Conservation (phyloP, 164 flowering plant species). For the Macadamia integrifolia region DNA sequence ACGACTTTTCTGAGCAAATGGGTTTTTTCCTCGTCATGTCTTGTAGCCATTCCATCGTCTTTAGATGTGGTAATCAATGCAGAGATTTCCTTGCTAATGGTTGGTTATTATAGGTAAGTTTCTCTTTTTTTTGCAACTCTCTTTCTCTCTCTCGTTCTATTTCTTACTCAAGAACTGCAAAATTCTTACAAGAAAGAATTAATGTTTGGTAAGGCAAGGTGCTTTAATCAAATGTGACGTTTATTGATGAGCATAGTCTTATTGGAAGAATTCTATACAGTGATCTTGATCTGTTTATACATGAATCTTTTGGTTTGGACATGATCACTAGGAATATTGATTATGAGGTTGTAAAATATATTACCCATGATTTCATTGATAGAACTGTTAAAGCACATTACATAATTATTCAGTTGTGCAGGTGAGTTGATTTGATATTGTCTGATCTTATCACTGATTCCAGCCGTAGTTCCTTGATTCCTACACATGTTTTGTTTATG, state of each 20-base stretch:
- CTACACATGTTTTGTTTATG: no score
- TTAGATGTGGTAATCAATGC: conserved; percentile 29
- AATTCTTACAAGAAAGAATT: no score
- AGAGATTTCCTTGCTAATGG: conserved; percentile 36
- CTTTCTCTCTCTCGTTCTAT: not conserved
- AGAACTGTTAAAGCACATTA: not conserved
- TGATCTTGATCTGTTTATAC: conserved; percentile 53
- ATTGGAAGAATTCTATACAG: conserved; percentile 43
- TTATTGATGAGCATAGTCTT: conserved; percentile 5
- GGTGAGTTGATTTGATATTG: no score
- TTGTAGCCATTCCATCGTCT: conserved; percentile 37
- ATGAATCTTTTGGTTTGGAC: conserved; percentile 17
- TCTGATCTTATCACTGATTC: no score
- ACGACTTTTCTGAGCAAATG: not conserved
- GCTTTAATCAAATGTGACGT: not conserved
- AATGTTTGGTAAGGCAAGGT: not conserved
- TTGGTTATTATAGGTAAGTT: conserved; percentile 50
- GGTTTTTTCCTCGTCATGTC: not conserved
- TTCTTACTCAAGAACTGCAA: no score
- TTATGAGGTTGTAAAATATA: conserved; percentile 29
- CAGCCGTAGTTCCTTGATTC: no score
- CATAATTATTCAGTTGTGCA: conserved; percentile 9
- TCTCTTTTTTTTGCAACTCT: not conserved
- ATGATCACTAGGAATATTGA: conserved; percentile 7
- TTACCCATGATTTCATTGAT: not conserved